Evolutionary conservation across 805 yeast genomes (phyloP), one percentile per base, ranked within the genome.

Genomic region (Suhomyces canberraensis): DNA sequence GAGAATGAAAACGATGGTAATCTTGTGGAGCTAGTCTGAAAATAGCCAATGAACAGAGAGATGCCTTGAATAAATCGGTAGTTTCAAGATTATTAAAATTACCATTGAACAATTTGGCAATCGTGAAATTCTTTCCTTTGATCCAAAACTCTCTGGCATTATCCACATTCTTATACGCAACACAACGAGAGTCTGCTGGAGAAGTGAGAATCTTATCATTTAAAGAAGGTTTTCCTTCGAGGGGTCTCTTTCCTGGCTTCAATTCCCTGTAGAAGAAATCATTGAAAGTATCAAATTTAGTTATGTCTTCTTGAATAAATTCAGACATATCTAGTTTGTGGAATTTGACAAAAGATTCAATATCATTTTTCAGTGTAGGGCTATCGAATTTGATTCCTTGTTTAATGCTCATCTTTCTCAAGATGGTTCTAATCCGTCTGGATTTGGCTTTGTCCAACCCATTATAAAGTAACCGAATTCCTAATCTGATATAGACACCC

Each of bases 21-120:
- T 91, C 98, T 56, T 91, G 98, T 1, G 98, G 98, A 0, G 98
- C 98, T 29, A 91, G 65, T 39, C 98, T 65, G 58, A 91, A 91
- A 2, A 91, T 76, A 0, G 84, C 90, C 29, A 90, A 59, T 3
- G 89, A 66, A 28, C 88, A 84, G 11, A 66, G 58, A 4, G 50
- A 52, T 1, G 65, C 47, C 36, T 56, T 56, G 47, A 48, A 64
- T 19, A 66, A 39, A 35, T 61, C 60, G 2, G 64, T 47, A 16
- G 51, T 47, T 25, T 72, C 73, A 44, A 74, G 76, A 19, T 52
- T 52, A 25, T 75, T 66, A 36, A 63, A 65, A 33, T 61, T 61
- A 0, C 70, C 69, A 33, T 73, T 68, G 37, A 85, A 64, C 3
- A 91, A 64, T 44, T 84, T 79, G 4, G 69, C 60, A 14, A 91